phyloP scores from a whole-genome alignment of 2,329 filamentous ascomycete species.

The Myriosclerotinia curreyana region DNA sequence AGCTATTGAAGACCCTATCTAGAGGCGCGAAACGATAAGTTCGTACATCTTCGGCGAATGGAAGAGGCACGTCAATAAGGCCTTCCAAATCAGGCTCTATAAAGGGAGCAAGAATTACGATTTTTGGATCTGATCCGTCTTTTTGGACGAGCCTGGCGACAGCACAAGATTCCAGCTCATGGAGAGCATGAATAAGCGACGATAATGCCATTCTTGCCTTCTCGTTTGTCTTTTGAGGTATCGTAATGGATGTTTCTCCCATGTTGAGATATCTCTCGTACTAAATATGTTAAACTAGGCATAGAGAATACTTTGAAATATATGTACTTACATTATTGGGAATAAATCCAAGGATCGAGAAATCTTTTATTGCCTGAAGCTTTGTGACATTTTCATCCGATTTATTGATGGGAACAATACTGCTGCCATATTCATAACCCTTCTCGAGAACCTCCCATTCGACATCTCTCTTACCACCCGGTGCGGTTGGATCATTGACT shows the following conservation, averaged over 20 bases:
- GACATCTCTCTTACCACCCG: slow-evolving; percentile 78
- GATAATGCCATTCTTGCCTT: slow-evolving; percentile 81
- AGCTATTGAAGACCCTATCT: slow-evolving; percentile 83
- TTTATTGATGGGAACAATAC: slow-evolving; percentile 83
- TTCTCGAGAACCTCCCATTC: slow-evolving; percentile 82
- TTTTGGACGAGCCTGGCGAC: slow-evolving; percentile 83
- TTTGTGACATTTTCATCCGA: slow-evolving; percentile 87
- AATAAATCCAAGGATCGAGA: slow-evolving; percentile 87
- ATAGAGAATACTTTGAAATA: not conserved
- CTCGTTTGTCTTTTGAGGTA: slow-evolving; percentile 75
- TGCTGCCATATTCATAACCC: slow-evolving; percentile 90
- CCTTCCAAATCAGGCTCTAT: slow-evolving; percentile 80
- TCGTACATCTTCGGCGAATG: slow-evolving; percentile 89
- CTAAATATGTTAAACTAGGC: slow-evolving; percentile 42
- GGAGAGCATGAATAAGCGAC: slow-evolving; percentile 82
- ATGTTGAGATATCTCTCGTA: slow-evolving; percentile 84
- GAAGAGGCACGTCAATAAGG: slow-evolving; percentile 83
- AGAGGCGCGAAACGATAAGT: slow-evolving; percentile 89
- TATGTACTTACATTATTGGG: slow-evolving; percentile 43
- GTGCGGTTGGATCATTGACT: slow-evolving; percentile 69
- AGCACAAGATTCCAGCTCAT: slow-evolving; percentile 80
- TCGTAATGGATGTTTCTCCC: slow-evolving; percentile 73
- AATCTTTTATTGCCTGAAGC: slow-evolving; percentile 69
- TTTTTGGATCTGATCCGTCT: slow-evolving; percentile 71
- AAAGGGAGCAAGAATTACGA: slow-evolving; percentile 76